Evolutionary conservation across 2,329 filamentous ascomycete genomes (phyloP).

Genomic region (Aureobasidium musti): DNA sequence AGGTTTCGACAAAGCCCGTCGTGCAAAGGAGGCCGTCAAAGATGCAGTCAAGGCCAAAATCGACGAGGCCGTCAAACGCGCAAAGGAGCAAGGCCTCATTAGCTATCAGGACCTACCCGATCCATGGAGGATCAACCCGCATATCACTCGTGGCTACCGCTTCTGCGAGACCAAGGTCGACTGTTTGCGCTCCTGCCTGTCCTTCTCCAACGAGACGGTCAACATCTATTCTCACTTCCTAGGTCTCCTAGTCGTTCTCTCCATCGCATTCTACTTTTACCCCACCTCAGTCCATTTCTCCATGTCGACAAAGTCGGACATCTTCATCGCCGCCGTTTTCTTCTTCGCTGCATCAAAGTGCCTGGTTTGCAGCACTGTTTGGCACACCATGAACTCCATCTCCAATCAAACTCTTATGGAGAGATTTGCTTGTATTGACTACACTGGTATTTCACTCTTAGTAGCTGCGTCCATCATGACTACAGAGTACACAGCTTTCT

Average conservation of each 20-base stretch:
- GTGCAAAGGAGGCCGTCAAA: slow-evolving; percentile 54
- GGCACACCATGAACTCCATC: slow-evolving; percentile 99
- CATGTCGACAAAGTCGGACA: slow-evolving; percentile 80
- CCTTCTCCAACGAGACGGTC: slow-evolving; percentile 86
- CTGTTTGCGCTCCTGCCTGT: slow-evolving; percentile 76
- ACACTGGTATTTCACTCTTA: slow-evolving; percentile 93
- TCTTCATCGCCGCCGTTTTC: slow-evolving; percentile 89
- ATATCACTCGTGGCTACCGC: slow-evolving; percentile 88
- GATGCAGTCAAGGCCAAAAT: slow-evolving; percentile 56
- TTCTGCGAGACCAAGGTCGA: slow-evolving; percentile 91
- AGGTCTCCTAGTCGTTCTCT: slow-evolving; percentile 81
- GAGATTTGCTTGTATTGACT: slow-evolving; percentile 96
- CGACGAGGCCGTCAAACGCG: slow-evolving; percentile 80
- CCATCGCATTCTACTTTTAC: slow-evolving; percentile 95
- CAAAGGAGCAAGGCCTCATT: slow-evolving; percentile 79
- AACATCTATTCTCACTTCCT: slow-evolving; percentile 98
- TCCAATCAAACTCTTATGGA: slow-evolving; percentile 87
- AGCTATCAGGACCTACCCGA: slow-evolving; percentile 85
- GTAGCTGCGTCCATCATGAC: slow-evolving; percentile 97
- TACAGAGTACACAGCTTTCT: slow-evolving; percentile 97
- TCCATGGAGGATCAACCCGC: slow-evolving; percentile 93
- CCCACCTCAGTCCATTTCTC: slow-evolving; percentile 84
- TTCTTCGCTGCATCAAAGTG: slow-evolving; percentile 96
- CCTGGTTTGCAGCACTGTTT: slow-evolving; percentile 89
- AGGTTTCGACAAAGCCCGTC: slow-evolving; percentile 76